Evolutionary conservation across 2,329 filamentous ascomycete species (phyloP).

Genomic region (Exophiala viscosa): DNA sequence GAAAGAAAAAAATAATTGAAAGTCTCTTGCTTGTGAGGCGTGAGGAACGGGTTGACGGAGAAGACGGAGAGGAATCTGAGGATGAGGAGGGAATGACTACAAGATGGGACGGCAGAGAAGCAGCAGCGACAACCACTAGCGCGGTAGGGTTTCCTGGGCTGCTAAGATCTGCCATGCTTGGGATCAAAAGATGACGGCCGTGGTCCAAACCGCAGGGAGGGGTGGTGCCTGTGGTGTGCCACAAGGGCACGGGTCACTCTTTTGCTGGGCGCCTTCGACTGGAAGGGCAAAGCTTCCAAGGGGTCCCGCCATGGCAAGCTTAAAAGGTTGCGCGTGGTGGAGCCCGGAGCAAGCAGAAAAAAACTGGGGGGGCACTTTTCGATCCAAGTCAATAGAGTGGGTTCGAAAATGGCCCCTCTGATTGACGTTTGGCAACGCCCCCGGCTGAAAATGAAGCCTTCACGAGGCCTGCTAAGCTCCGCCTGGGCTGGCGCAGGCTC

Average conservation of each 20-base stretch:
- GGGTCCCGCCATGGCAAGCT: background rate
- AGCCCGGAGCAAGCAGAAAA: background rate
- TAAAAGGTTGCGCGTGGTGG: background rate
- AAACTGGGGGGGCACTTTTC: background rate
- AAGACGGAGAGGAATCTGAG: background rate
- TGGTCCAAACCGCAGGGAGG: background rate
- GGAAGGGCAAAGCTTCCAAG: background rate
- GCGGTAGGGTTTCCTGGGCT: background rate
- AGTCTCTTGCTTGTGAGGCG: background rate
- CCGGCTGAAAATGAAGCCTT: background rate
- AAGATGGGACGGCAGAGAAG: background rate
- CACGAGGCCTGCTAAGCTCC: background rate
- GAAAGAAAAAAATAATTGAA: background rate
- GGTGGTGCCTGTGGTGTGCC: background rate
- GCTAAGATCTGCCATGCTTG: conserved; percentile 4
- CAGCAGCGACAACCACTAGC: conserved; percentile 1
- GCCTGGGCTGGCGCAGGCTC: conserved; percentile 1
- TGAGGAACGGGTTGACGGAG: background rate
- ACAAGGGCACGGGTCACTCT: background rate
- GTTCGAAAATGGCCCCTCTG: background rate
- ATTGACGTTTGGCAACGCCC: conserved; percentile 1
- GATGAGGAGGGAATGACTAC: background rate
- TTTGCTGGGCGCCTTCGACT: background rate
- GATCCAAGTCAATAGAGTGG: background rate
- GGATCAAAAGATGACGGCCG: conserved; percentile 2